A percentile compares a stretch with the other conserved stretches of the same genome.
Evolutionary conservation across 208 protist species (phyloP).

Genomic region (Acanthamoeba comandoni): DNA sequence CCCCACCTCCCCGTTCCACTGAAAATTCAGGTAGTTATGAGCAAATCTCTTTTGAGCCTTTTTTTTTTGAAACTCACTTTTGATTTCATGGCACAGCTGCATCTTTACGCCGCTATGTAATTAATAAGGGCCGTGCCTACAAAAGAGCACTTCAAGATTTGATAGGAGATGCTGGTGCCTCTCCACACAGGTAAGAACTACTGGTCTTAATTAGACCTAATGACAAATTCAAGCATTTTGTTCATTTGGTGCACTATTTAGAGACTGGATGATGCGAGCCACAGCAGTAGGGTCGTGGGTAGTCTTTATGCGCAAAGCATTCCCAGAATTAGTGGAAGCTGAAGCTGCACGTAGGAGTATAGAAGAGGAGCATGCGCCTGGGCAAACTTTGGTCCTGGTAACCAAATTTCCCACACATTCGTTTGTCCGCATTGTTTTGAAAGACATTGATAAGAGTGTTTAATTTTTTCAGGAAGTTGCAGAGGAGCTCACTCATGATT

Average conservation of each 20-base stretch:
- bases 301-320: conserved; percentile 39
- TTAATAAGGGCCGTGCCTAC: conserved; percentile 64
- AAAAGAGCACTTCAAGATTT: conserved; percentile 22
- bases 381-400: no score
- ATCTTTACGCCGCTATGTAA: conserved; percentile 21
- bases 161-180: conserved; percentile 44
- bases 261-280: conserved; percentile 56
- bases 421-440: no score
- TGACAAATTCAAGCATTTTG: not conserved
- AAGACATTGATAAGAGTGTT: not conserved
- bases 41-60: no score
- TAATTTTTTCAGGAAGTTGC: conserved; percentile 39
- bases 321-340: conserved; percentile 53
- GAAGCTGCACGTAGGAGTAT: conserved; percentile 39
- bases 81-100: not conserved
- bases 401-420: no score
- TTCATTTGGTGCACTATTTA: not conserved
- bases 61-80: not conserved
- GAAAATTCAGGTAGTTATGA: conserved; percentile 5
- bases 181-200: conserved; percentile 16
- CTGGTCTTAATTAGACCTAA: not conserved
- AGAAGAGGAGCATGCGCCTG: conserved; percentile 8
- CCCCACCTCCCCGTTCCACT: conserved; percentile 26
- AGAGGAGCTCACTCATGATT: conserved; percentile 24
- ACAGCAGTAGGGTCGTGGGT: conserved; percentile 52